phyloP scores from a whole-genome alignment of 2,329 filamentous ascomycete species.

The Penicillium griseofulvum region DNA sequence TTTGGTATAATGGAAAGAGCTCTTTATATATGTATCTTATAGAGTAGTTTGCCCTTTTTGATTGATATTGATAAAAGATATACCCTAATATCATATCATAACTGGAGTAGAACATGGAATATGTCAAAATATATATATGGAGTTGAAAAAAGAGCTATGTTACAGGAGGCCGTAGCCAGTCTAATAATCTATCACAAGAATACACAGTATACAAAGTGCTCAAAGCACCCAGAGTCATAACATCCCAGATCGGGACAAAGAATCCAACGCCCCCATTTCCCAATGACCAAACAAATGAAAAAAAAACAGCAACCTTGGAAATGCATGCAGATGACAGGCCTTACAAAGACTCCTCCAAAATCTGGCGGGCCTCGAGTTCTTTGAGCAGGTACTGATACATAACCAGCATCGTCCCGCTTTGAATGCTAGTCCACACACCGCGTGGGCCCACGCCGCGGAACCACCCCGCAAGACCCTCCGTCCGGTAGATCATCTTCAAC shows the following conservation, averaged over 20 bases:
- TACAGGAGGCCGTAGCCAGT: slow-evolving; percentile 19
- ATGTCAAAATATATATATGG: background rate
- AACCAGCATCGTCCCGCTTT: slow-evolving; percentile 95
- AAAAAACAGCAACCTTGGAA: slow-evolving; percentile 6
- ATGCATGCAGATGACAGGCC: slow-evolving; percentile 14
- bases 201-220: slow-evolving; percentile 15
- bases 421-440: slow-evolving; percentile 94
- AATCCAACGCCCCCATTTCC: slow-evolving; percentile 18
- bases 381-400: slow-evolving; percentile 86
- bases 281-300: slow-evolving; percentile 14
- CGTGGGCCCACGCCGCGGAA: slow-evolving; percentile 93
- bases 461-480: slow-evolving; percentile 84
- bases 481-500: slow-evolving; percentile 80
- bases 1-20: background rate
- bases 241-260: slow-evolving; percentile 10
- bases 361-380: slow-evolving; percentile 62
- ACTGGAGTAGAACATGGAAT: background rate
- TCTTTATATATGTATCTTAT: background rate
- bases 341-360: slow-evolving; percentile 24
- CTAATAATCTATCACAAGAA: slow-evolving; percentile 22
- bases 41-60: background rate
- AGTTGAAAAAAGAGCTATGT: slow-evolving; percentile 12
- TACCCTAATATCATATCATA: background rate
- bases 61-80: background rate
- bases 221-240: slow-evolving; percentile 9